Conservation (phyloP, 805 yeast genomes). For the Ogataea sp. region DNA sequence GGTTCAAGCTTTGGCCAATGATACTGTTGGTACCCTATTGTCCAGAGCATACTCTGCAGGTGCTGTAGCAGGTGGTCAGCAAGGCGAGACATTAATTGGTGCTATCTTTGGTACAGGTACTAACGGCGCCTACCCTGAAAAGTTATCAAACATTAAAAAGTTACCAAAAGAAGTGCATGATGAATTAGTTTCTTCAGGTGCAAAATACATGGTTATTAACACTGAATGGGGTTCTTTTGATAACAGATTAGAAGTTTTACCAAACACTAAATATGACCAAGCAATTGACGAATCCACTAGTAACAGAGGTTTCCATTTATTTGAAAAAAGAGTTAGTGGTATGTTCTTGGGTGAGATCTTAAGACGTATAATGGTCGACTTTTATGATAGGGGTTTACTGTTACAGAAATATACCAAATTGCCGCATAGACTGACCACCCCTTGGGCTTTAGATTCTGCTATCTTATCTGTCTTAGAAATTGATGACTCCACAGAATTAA, state of each 20-base stretch:
- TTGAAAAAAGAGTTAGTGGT: slow-evolving; percentile 88
- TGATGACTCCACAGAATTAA: slow-evolving; percentile 69
- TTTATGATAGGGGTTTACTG: slow-evolving; percentile 49
- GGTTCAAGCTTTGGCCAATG: slow-evolving; percentile 88
- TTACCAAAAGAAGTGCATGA: slow-evolving; percentile 40
- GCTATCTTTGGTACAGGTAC: slow-evolving; percentile 97
- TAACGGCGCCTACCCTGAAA: slow-evolving; percentile 89
- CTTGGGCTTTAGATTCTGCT: slow-evolving; percentile 76
- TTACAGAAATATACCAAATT: slow-evolving; percentile 44
- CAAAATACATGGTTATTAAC: slow-evolving; percentile 75
- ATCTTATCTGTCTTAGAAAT: slow-evolving; percentile 81
- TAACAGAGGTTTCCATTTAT: slow-evolving; percentile 82
- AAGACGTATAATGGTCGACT: slow-evolving; percentile 64
- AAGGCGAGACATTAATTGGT: slow-evolving; percentile 76
- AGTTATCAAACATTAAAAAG: slow-evolving; percentile 65
- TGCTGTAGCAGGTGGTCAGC: slow-evolving; percentile 43
- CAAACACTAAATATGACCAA: slow-evolving; percentile 70
- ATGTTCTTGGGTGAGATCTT: slow-evolving; percentile 90
- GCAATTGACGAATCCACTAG: slow-evolving; percentile 65
- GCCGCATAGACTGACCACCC: slow-evolving; percentile 60
- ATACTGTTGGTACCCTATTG: slow-evolving; percentile 89
- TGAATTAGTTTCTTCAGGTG: slow-evolving; percentile 33
- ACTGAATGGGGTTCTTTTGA: slow-evolving; percentile 99
- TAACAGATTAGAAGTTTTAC: slow-evolving; percentile 67
- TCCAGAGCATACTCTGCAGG: slow-evolving; percentile 77